Percentiles rank a stretch among this genome's conserved stretches.
Evolutionary conservation across 257 asterid genomes (phyloP).

Genomic region (Primulina huaijiensis): DNA sequence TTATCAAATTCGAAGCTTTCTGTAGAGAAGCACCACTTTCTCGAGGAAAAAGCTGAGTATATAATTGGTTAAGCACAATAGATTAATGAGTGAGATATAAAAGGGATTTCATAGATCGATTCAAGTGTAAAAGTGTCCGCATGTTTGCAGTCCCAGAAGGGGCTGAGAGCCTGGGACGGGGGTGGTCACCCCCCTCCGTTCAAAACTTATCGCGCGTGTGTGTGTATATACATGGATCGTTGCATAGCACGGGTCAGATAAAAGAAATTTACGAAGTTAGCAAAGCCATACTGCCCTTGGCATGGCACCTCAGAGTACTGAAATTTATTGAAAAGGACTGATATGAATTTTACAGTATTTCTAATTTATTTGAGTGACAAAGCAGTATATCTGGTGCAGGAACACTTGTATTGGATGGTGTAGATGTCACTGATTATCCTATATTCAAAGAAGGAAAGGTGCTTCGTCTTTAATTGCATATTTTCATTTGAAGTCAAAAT

Average conservation of each 20-base stretch:
- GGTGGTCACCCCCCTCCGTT: no score
- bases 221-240: no score
- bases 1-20: neutral
- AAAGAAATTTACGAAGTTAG: neutral
- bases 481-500: constrained; percentile 25
- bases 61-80: neutral
- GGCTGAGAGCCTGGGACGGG: no score
- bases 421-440: constrained; percentile 85
- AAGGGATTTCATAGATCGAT: neutral
- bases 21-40: neutral
- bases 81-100: neutral
- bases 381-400: constrained; percentile 50
- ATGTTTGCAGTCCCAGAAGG: no score
- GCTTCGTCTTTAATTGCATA: constrained; percentile 47
- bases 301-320: no score
- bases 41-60: neutral
- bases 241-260: neutral
- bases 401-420: constrained; percentile 75
- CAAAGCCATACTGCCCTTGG: neutral
- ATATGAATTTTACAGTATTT: neutral
- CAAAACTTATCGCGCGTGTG: no score
- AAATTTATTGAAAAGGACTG: no score
- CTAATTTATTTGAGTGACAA: constrained; percentile 24
- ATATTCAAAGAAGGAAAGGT: constrained; percentile 84
- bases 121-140: neutral